phyloP scores from a whole-genome alignment of 2,329 filamentous ascomycete species.

The Ophiostoma angusticollis region DNA sequence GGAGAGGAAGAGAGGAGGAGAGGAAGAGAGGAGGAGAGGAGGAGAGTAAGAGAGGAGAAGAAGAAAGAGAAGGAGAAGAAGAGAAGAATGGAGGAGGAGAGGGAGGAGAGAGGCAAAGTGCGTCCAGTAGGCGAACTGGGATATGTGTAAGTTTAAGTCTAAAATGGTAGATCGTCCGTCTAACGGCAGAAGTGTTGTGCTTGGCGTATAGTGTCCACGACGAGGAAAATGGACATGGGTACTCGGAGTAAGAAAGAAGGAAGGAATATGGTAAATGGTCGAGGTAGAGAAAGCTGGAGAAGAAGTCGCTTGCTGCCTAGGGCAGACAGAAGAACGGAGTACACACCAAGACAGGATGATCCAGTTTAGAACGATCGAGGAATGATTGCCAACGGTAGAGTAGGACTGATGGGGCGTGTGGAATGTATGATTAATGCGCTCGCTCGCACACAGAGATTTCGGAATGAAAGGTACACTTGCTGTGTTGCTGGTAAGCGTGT shows the following conservation, averaged over 20 bases:
- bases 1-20: neutral
- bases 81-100: neutral
- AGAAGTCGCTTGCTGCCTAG: slow-evolving; percentile 5
- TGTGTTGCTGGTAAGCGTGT: neutral
- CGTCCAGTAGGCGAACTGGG: no score
- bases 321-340: neutral
- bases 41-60: neutral
- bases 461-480: slow-evolving; percentile 6
- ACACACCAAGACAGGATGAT: slow-evolving; percentile 8
- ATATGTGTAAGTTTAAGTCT: slow-evolving; percentile 9
- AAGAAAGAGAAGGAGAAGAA: slow-evolving; percentile 5
- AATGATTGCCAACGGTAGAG: slow-evolving; percentile 2
- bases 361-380: neutral
- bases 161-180: slow-evolving; percentile 5
- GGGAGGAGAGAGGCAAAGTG: neutral
- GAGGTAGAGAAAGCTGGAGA: neutral
- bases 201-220: neutral
- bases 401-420: neutral
- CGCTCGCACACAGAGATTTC: neutral
- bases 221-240: no score
- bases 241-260: no score
- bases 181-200: slow-evolving; percentile 3
- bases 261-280: neutral
- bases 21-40: slow-evolving; percentile 4
- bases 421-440: slow-evolving; percentile 5